Evolutionary conservation across 75 land plant species (phyloP), one percentile per base, ranked within the genome.

Genomic region (Isoetes taiwanensis): DNA sequence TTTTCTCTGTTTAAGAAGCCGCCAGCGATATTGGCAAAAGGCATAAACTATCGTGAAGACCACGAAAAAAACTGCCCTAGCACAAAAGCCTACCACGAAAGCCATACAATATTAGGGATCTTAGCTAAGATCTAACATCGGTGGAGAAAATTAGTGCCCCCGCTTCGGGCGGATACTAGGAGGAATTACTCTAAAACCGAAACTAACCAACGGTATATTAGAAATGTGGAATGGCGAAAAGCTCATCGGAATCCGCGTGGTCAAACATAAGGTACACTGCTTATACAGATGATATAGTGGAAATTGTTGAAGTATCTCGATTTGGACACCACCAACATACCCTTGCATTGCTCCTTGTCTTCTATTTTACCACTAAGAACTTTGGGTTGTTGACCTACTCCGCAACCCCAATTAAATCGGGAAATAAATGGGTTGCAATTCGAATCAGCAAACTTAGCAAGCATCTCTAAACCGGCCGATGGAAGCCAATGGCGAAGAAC

Each of bases 401-500:
- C 30, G 41, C 35, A 46, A 34, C 40, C 57, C 70, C 70, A 67
- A 28, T 38, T 37, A 52, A 67, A 67, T 28, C 57, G 65, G 19
- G 70, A 50, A 12, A 64, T 64, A 33, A 63, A 28, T 11, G 32
- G 65, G 54, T 67, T 67, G 56, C 28, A 37, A 14, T 21, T 19
- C 19, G 69, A 21, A 43, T 63, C 64, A 10, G 67, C 70, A 64
- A 38, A 24, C 21, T 31, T 29, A 21, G 31, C 41, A 6, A 67
- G 66, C 70, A 41, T 63, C 28, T 30, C 35, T 57, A 67, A 43
- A 38, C 41, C 52, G 12, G 63, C 70, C n/a, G 30, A 66, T 67
- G 33, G 70, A 66, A 16, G 70, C 70, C 54, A 67, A 64, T 30
- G 70, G 70, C 32, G 63, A 35, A 17, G 63, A 67, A 3, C 70